Percentiles rank a stretch among this genome's conserved stretches.
Conservation (phyloP, 495 filamentous ascomycete species). For the Aspergillus affinis region DNA sequence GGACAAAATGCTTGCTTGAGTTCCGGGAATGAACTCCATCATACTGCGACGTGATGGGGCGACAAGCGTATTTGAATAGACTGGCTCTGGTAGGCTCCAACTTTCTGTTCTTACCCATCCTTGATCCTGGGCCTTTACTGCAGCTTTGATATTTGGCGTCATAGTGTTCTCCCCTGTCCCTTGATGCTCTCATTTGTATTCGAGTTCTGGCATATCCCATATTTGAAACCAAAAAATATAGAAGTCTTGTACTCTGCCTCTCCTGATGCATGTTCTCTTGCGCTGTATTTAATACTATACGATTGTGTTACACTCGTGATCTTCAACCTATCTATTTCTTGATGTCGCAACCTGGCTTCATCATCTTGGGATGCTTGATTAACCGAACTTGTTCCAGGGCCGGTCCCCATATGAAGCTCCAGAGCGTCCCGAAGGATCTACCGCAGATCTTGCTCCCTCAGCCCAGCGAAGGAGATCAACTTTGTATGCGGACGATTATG, state of each 20-base stretch:
- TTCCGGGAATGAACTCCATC: background rate
- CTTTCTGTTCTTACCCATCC: slow-evolving; percentile 1
- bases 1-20: background rate
- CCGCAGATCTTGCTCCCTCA: slow-evolving; percentile 20
- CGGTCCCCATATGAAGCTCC: slow-evolving; percentile 71
- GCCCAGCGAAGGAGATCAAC: slow-evolving; percentile 30
- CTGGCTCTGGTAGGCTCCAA: slow-evolving; percentile 51
- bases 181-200: background rate
- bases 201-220: background rate
- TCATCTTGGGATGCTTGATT: background rate
- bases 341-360: background rate
- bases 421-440: slow-evolving; percentile 22
- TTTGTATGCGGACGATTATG: slow-evolving; percentile 47
- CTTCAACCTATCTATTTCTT: background rate
- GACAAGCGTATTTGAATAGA: slow-evolving; percentile 50
- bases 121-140: background rate
- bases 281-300: background rate
- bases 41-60: slow-evolving; percentile 40
- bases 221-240: background rate
- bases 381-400: slow-evolving; percentile 49
- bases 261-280: background rate
- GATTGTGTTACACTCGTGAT: background rate
- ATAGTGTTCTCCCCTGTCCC: background rate
- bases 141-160: background rate
- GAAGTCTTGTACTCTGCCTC: background rate